These are phyloP conservation scores for Isabelozyma rhagii DNA, from an alignment of 805 yeast genomes.

Conservation along the genomic window DNA sequence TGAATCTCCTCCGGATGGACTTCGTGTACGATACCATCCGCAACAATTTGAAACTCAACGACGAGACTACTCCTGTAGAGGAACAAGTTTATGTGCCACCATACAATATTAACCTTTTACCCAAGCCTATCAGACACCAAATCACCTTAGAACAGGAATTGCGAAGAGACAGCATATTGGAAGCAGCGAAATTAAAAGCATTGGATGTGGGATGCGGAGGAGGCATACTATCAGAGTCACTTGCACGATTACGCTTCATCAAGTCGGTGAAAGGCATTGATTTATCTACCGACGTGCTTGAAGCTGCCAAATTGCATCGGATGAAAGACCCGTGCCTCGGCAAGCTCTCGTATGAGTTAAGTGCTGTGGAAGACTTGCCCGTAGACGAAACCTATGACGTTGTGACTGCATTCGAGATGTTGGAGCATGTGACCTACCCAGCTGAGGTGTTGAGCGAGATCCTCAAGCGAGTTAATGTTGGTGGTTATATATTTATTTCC, in stretches of 20 bases:
- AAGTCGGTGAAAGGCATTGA: slow-evolving; percentile 76
- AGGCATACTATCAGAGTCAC: slow-evolving; percentile 84
- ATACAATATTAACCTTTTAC: slow-evolving; percentile 64
- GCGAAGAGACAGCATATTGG: slow-evolving; percentile 36
- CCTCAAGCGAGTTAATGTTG: slow-evolving; percentile 63
- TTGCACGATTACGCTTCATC: slow-evolving; percentile 72
- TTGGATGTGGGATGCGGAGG: slow-evolving; percentile 98
- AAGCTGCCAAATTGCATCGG: slow-evolving; percentile 73
- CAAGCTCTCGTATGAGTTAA: slow-evolving; percentile 59
- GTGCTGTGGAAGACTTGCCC: slow-evolving; percentile 59
- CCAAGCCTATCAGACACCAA: slow-evolving; percentile 46
- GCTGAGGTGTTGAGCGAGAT: slow-evolving; percentile 68
- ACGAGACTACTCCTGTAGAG: slow-evolving; percentile 17
- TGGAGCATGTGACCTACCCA: slow-evolving; percentile 92
- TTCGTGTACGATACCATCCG: slow-evolving; percentile 67
- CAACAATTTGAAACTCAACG: slow-evolving; percentile 41
- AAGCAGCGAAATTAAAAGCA: slow-evolving; percentile 43
- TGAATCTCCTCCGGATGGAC: slow-evolving; percentile 89
- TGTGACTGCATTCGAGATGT: slow-evolving; percentile 88
- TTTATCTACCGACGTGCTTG: slow-evolving; percentile 75
- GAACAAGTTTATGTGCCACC: slow-evolving; percentile 74
- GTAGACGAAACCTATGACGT: slow-evolving; percentile 57
- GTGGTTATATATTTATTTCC: slow-evolving; percentile 83
- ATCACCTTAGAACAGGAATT: slow-evolving; percentile 50
- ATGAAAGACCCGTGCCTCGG: slow-evolving; percentile 59